Base-by-base conservation (phyloP, 2,329 filamentous ascomycete species). In the Xylariaceae sp. region DNA sequence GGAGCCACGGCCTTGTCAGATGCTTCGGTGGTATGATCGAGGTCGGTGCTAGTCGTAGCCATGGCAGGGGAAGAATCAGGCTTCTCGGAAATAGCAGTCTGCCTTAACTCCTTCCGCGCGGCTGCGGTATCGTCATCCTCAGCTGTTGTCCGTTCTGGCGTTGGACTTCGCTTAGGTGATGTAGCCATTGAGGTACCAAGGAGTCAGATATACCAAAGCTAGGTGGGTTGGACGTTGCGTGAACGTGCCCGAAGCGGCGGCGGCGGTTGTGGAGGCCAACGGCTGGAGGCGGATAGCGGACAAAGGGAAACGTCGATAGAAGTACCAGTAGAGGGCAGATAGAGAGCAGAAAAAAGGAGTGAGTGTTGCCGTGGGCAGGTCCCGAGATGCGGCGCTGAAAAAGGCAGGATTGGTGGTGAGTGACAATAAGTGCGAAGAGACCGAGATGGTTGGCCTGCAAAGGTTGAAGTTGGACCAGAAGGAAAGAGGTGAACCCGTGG, bases 41-140 rank as follows among this genome's bases (percentile, higher is more conserved):
- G 63, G 37, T 62, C 47, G 30, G 45, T 50, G 41, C 60, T 53
- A 32, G 63, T 55, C 57, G 68, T 40, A 51, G 57, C 55, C 61
- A 63, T 64, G 19, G 58, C 46, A 42, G 63, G 21, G 22, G 21
- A 64, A 49, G 65, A 63, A 58, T 67, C 65, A 47, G 63, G 58
- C 58, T 69, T 75, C 61, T 80, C 82, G 15, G 83, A 86, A 59
- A 86, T 85, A 49, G 73, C 77, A 9, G 83, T 84, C 59, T 86
- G 81, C 70, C 80, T 83, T 39, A 86, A 75, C 70, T 86, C 83
- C 63, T 84, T 79, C 57, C 83, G 79, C 34, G 83, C 76, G 48
- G 82, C 82, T 54, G 80, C 80, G 39, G 83, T 86, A 64, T 83
- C 82, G 34, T 80, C 79, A 67, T 86, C 83, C 62, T 86, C 83